Conservation (phyloP, 2,329 filamentous ascomycete species). For the Diplocarpon mali region DNA sequence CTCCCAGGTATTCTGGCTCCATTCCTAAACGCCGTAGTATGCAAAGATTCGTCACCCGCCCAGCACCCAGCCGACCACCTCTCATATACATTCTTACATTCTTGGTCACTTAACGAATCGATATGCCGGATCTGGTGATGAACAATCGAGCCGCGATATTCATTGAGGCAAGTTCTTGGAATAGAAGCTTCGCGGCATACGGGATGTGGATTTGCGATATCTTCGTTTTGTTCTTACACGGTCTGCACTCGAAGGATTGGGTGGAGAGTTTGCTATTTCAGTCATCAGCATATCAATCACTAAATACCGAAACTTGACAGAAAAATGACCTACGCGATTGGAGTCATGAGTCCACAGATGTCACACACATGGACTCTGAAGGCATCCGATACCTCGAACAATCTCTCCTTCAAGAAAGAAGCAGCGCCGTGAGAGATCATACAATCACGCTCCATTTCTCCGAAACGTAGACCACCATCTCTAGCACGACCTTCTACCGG, state of each 20-base stretch:
- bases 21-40: constrained; percentile 24
- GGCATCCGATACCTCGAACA: constrained; percentile 95
- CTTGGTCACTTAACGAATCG: constrained; percentile 43
- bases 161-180: constrained; percentile 97
- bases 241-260: constrained; percentile 90
- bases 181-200: constrained; percentile 93
- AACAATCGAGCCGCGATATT: constrained; percentile 98
- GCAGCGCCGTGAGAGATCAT: constrained; percentile 99
- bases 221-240: constrained; percentile 98
- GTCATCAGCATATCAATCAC: constrained; percentile 27
- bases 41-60: constrained; percentile 17
- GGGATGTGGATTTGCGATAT: constrained; percentile 97
- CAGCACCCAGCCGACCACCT: background rate
- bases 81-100: constrained; percentile 12
- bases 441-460: constrained; percentile 99
- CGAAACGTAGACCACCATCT: constrained; percentile 96
- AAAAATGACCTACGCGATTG: constrained; percentile 72
- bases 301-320: background rate
- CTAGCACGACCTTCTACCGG: constrained; percentile 96
- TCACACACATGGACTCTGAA: constrained; percentile 98
- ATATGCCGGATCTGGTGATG: constrained; percentile 69
- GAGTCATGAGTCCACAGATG: constrained; percentile 97
- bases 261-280: constrained; percentile 72
- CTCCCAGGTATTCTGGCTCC: constrained; percentile 14
- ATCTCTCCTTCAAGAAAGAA: constrained; percentile 90